These are phyloP conservation scores for Trypanosomatidae sp. DNA, from an alignment of 208 protist genomes.

Conservation along the genomic window DNA sequence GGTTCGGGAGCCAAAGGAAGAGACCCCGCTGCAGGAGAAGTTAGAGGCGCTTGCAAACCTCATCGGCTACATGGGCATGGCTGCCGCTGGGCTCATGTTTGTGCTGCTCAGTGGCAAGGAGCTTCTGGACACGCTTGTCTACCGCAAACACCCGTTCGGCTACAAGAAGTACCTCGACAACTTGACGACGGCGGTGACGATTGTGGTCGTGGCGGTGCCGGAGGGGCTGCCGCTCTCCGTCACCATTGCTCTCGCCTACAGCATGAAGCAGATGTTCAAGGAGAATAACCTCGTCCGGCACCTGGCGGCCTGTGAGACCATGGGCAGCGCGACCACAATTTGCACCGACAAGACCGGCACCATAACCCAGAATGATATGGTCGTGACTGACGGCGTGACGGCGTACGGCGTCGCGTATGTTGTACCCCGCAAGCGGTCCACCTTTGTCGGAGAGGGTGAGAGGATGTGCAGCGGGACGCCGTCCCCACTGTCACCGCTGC, in stretches of 20 bases:
- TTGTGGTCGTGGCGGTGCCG: slow-evolving; percentile 97
- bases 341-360: slow-evolving; percentile 97
- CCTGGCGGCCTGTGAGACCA: slow-evolving; percentile 96
- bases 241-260: slow-evolving; percentile 97
- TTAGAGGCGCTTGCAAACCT: slow-evolving; percentile 81
- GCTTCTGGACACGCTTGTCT: slow-evolving; percentile 43
- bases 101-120: slow-evolving; percentile 72
- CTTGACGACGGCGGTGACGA: slow-evolving; percentile 91
- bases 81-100: slow-evolving; percentile 67
- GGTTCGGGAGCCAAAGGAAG: slow-evolving; percentile 59
- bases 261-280: slow-evolving; percentile 94
- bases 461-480: background rate
- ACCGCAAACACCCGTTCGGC: slow-evolving; percentile 37
- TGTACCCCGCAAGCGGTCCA: slow-evolving; percentile 2
- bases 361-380: slow-evolving; percentile 94
- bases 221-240: slow-evolving; percentile 98
- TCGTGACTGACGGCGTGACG: slow-evolving; percentile 54
- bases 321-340: slow-evolving; percentile 95
- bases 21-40: slow-evolving; percentile 77
- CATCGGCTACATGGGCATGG: slow-evolving; percentile 86
- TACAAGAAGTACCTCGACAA: slow-evolving; percentile 84
- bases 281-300: slow-evolving; percentile 96
- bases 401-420: slow-evolving; percentile 17
- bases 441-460: slow-evolving; percentile 6
- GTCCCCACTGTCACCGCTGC: background rate